Base-by-base conservation (phyloP, 257 asterid genomes). In the Lycium ferocissimum region DNA sequence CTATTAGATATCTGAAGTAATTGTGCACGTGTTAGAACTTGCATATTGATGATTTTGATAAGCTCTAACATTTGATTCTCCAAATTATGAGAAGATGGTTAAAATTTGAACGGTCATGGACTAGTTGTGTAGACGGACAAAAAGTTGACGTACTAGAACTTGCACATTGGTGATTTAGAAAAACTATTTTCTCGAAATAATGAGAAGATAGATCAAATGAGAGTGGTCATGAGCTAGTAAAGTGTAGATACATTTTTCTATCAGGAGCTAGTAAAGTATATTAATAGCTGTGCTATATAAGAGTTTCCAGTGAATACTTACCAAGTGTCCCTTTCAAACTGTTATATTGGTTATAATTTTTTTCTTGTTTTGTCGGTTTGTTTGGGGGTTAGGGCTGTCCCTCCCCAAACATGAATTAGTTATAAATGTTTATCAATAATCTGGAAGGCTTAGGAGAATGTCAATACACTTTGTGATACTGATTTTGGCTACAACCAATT, bases 1-100 rank as follows among this genome's bases (percentile, higher is more conserved):
- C 6, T 78, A 78, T 53, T 53, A 78, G 51, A 76, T 78, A 78
- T 78, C 33, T 53, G 63, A 78, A 78, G 49, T 53, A 70, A 26
- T 53, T 78, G 7, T 78, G 49, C 17, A 53, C 13, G 33, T 78
- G 65, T 78, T 78, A 1, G 20, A 76, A 76, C 65, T 51, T 78
- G 65, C 14, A 33, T 51, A 13, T 26, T 26, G 33, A 26, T 22
- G 22, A 75, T 49, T 12, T 49, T 75, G 40, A 49, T 49, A 49
- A 75, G 22, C 65, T 78, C 26, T 51, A 0, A 49, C 49, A 49
- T 49, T 26, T 75, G 58, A 6, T 51, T 53, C 33, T 51, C 65
- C 26, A 76, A 45, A 22, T 75, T 20, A 75, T 47, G 81, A 49
- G 81, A 75, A 75, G 62, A 49, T 22, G 62, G 81, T 12, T 75